phyloP scores from a whole-genome alignment of 2,329 filamentous ascomycete species.

The Sodiomyces alkalinus region DNA sequence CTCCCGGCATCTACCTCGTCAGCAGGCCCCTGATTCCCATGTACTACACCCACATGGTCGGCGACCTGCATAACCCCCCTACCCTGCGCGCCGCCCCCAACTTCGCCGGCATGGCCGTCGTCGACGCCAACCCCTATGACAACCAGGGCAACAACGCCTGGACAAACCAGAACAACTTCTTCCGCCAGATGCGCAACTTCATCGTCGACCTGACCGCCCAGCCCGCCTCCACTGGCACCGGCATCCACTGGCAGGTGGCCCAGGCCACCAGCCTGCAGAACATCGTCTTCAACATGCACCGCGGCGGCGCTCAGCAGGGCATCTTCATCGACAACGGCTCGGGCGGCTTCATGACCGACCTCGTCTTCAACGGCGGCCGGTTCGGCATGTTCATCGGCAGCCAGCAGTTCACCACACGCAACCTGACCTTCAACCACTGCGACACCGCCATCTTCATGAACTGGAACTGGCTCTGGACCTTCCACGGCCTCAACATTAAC shows the following conservation, averaged over 20 bases:
- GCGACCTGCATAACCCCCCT: conserved; percentile 58
- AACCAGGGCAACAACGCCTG: conserved; percentile 55
- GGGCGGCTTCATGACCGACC: conserved; percentile 69
- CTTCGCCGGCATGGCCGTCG: conserved; percentile 76
- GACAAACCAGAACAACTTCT: conserved; percentile 69
- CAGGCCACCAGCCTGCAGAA: conserved; percentile 71
- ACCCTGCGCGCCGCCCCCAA: conserved; percentile 56
- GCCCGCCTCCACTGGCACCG: conserved; percentile 44
- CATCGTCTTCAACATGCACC: conserved; percentile 65
- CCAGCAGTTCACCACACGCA: conserved; percentile 78
- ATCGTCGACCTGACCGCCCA: conserved; percentile 59
- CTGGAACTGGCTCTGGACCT: conserved; percentile 82
- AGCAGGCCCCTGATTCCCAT: conserved; percentile 65
- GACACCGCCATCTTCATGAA: conserved; percentile 77
- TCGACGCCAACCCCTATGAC: conserved; percentile 78
- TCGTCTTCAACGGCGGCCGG: conserved; percentile 70
- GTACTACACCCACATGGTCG: conserved; percentile 90
- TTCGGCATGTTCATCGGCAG: conserved; percentile 69
- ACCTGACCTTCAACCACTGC: conserved; percentile 68
- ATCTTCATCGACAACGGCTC: conserved; percentile 79
- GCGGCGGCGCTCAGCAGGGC: conserved; percentile 54
- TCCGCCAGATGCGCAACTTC: conserved; percentile 70
- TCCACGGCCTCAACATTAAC: conserved; percentile 63
- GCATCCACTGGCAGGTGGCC: conserved; percentile 78
- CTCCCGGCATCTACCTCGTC: conserved; percentile 71